These are phyloP conservation scores for Aspergillus indologenus DNA, from an alignment of 495 filamentous ascomycete species.

Conservation along the genomic window DNA sequence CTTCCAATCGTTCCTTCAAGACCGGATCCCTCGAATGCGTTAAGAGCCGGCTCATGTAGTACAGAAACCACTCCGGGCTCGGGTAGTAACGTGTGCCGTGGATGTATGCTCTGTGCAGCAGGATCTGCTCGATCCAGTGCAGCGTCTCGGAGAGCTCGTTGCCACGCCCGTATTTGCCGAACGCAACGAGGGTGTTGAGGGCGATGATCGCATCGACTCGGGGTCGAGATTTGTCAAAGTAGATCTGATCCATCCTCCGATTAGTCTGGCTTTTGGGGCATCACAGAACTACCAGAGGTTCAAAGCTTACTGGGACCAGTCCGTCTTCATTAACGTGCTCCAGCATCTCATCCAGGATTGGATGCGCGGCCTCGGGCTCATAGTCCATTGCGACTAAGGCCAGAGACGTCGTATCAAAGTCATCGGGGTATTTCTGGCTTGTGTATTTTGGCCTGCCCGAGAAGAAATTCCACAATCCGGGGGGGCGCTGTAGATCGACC, in stretches of 20 bases:
- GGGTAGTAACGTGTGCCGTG: slow-evolving; percentile 25
- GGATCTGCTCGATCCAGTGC: slow-evolving; percentile 18
- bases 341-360: slow-evolving; percentile 25
- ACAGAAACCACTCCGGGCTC: slow-evolving; percentile 22
- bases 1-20: background rate
- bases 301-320: slow-evolving; percentile 7
- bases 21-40: background rate
- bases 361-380: background rate
- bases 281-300: no score
- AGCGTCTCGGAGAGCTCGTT: slow-evolving; percentile 42
- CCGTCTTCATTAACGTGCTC: slow-evolving; percentile 17
- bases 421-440: slow-evolving; percentile 18
- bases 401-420: slow-evolving; percentile 27
- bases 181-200: slow-evolving; percentile 20
- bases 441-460: background rate
- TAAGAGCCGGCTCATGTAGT: slow-evolving; percentile 12
- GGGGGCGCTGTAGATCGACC: slow-evolving; percentile 11
- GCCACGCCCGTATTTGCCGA: slow-evolving; percentile 19
- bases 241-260: slow-evolving; percentile 14
- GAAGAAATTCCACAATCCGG: slow-evolving; percentile 19
- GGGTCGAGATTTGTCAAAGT: slow-evolving; percentile 14
- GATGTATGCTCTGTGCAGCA: slow-evolving; percentile 21
- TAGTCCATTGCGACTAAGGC: slow-evolving; percentile 1
- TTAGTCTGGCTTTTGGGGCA: no score
- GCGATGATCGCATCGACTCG: slow-evolving; percentile 23